Evolutionary conservation across 306 rosid genomes (phyloP).

Genomic region (Psophocarpus tetragonolobus): DNA sequence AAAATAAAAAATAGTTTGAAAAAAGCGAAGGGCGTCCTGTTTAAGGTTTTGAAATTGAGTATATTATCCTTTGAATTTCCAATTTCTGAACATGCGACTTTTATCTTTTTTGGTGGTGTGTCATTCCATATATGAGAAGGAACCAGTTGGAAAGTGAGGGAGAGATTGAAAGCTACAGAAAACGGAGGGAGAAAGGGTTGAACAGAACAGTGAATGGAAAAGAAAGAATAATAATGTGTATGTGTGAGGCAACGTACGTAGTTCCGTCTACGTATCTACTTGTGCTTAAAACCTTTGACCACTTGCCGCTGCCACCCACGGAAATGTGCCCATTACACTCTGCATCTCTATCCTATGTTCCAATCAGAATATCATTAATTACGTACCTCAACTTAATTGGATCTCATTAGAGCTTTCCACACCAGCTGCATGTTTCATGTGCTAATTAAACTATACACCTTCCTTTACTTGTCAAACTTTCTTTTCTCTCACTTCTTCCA

Average conservation of each 20-base stretch:
- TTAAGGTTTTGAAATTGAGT: neutral
- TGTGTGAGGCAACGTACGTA: neutral
- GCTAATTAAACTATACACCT: neutral
- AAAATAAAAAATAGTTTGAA: neutral
- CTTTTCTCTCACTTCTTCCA: neutral
- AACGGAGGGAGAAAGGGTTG: neutral
- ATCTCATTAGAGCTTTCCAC: neutral
- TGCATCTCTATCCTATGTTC: neutral
- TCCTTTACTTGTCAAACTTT: neutral
- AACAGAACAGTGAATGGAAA: slow-evolving; percentile 26
- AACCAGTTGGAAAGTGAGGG: slow-evolving; percentile 3
- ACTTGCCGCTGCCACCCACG: neutral
- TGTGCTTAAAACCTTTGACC: slow-evolving; percentile 39
- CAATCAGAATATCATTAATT: no score
- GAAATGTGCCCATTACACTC: neutral
- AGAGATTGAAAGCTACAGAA: neutral
- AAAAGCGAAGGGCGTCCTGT: neutral
- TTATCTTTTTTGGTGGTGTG: neutral
- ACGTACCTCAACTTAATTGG: neutral
- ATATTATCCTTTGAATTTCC: neutral
- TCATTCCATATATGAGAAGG: neutral
- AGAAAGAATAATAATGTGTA: neutral
- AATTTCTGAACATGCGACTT: neutral
- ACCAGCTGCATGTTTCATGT: neutral
- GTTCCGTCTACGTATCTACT: slow-evolving; percentile 45